phyloP scores from a whole-genome alignment of 805 yeast species.

The Cyberlindnera sargentensis region DNA sequence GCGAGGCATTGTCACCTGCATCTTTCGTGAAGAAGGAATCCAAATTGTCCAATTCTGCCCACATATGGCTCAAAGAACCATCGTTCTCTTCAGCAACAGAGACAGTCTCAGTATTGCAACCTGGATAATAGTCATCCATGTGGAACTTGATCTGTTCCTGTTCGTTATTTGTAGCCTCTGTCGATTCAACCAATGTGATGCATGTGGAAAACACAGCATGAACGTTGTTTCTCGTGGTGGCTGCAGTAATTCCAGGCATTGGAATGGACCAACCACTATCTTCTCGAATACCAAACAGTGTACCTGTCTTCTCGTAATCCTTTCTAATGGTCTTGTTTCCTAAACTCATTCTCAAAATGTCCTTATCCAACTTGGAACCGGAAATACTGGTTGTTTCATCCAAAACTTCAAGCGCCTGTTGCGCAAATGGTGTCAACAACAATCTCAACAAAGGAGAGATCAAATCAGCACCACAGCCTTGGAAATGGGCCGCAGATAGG shows the following conservation, averaged over 20 bases:
- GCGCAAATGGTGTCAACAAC: conserved; percentile 77
- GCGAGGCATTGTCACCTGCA: conserved; percentile 20
- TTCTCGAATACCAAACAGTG: conserved; percentile 90
- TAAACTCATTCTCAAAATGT: conserved; percentile 83
- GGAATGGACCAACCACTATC: conserved; percentile 97
- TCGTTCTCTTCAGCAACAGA: conserved; percentile 56
- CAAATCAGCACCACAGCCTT: conserved; percentile 90
- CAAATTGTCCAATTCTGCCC: conserved; percentile 85
- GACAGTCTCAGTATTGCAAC: conserved; percentile 35
- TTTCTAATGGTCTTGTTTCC: conserved; percentile 74
- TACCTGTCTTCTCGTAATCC: conserved; percentile 79
- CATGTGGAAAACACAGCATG: conserved; percentile 94
- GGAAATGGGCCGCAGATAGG: conserved; percentile 67
- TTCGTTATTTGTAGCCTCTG: conserved; percentile 23
- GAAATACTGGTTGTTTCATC: conserved; percentile 83
- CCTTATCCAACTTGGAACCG: conserved; percentile 86
- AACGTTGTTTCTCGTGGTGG: conserved; percentile 83
- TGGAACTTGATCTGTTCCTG: conserved; percentile 41
- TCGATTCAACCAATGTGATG: conserved; percentile 27
- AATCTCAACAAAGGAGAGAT: conserved; percentile 84
- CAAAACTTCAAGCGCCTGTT: conserved; percentile 80
- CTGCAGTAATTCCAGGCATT: conserved; percentile 87
- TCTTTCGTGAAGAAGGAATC: conserved; percentile 83
- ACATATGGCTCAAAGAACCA: conserved; percentile 79
- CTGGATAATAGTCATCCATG: conserved; percentile 45